Evolutionary conservation across 345 rosid species (phyloP).

Genomic region (Citrus trifoliata): DNA sequence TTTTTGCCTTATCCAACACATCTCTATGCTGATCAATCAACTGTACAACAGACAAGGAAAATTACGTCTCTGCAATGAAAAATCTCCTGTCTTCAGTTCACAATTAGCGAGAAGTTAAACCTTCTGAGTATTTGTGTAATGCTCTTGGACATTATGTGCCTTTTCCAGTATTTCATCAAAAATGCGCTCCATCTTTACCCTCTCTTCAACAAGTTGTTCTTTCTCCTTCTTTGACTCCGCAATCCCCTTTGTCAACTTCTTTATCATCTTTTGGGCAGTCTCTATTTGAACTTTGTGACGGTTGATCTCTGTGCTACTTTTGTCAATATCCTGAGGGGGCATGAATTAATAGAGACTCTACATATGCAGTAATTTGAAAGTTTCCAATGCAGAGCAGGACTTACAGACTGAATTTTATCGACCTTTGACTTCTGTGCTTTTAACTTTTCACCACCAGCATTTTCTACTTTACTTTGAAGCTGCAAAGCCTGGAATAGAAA

Average conservation of each 20-base stretch:
- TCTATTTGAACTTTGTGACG: slow-evolving; percentile 87
- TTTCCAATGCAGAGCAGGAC: slow-evolving; percentile 25
- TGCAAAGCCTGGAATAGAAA: slow-evolving; percentile 54
- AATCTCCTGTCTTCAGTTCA: not conserved
- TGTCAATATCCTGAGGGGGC: slow-evolving; percentile 71
- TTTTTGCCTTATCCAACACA: slow-evolving; percentile 60
- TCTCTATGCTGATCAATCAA: slow-evolving; percentile 76
- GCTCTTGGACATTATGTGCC: slow-evolving; percentile 88
- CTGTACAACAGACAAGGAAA: slow-evolving; percentile 32
- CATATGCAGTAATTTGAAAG: slow-evolving; percentile 13
- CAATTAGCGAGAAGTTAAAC: slow-evolving; percentile 24
- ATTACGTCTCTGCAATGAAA: slow-evolving; percentile 6
- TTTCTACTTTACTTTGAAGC: slow-evolving; percentile 87
- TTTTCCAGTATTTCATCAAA: slow-evolving; percentile 77
- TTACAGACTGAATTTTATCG: slow-evolving; percentile 79
- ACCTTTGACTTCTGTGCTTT: slow-evolving; percentile 81
- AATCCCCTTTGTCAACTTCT: slow-evolving; percentile 80
- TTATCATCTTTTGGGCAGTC: slow-evolving; percentile 79
- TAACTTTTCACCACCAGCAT: slow-evolving; percentile 80
- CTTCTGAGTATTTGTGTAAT: slow-evolving; percentile 68
- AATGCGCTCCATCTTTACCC: slow-evolving; percentile 52
- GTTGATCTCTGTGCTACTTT: slow-evolving; percentile 77
- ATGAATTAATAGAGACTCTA: slow-evolving; percentile 20
- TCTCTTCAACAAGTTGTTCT: slow-evolving; percentile 63
- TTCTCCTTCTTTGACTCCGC: slow-evolving; percentile 80